Base-by-base conservation (phyloP, 257 asterid species). In the Przewalskia tangutica region DNA sequence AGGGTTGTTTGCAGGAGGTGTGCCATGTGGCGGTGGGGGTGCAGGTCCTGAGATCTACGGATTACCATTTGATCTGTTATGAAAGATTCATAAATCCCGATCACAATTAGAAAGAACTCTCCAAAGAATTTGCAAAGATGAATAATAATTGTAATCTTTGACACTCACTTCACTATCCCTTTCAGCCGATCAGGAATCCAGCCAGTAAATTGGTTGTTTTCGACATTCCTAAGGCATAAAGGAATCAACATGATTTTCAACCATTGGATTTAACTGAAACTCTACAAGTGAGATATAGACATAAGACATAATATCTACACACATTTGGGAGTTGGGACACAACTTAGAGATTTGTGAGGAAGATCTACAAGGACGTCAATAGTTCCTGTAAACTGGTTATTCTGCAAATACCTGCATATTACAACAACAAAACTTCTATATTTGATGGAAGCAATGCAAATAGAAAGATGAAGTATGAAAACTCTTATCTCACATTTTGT, bases 11-110 rank as follows among this genome's bases (percentile, higher is more conserved):
- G 92, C 91, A 11, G 98, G 98, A 7, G 98, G 98, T 27, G 97
- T 88, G 85, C 99, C 98, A 53, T 98, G 99, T 32, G 99, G 99
- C 50, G 99, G 95, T 18, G 97, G 97, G 77, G 97, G 97, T 48
- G 98, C 98, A 20, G 99, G 89, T 82, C 95, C 98, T 0, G 90
- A 55, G 86, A 82, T 89, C 89, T 93, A 92, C 11, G 87, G 86
- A 87, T 96, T 96, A 71, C 98, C 98, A 77, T 86, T 88, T 10
- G 91, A 64, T 81, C 99, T 96, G 92, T 81, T 34, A 77, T 79
- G 83, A 55, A 54, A 81, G 87, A 27, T 46, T 78, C 63, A 81
- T 80, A 82, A 20, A 50, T 83, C 11, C 18, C 0, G 0, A 11
- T 0, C 8, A 44, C 3, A 11, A 71, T 18, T 71, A 71, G 59